Percentiles rank a stretch among this genome's conserved stretches.
Evolutionary conservation across 495 filamentous ascomycete genomes (phyloP).

Genomic region (Penicillium coprophilum): DNA sequence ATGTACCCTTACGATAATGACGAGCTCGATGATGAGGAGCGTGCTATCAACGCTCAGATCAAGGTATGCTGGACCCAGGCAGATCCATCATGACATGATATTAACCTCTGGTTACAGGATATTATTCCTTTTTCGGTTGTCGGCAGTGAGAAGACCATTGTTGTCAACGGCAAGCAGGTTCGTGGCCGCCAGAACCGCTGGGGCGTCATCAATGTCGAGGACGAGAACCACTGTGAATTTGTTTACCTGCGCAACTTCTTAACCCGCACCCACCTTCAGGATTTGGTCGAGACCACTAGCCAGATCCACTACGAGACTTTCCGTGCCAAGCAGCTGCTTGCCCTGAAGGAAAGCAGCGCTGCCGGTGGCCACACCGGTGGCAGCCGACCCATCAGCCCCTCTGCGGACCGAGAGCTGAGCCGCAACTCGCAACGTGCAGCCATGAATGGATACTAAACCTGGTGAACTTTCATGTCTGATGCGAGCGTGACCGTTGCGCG

Average conservation of each 20-base stretch:
- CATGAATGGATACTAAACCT: constrained; percentile 91
- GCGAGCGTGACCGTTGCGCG: constrained; percentile 20
- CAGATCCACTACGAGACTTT: constrained; percentile 99
- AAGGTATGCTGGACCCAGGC: constrained; percentile 64
- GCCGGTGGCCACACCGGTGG: constrained; percentile 67
- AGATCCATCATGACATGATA: neutral
- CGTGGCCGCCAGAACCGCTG: constrained; percentile 98
- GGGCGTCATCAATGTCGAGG: constrained; percentile 99
- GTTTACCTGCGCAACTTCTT: constrained; percentile 97
- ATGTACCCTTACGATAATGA: constrained; percentile 99
- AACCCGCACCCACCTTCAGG: constrained; percentile 92
- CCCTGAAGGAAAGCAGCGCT: constrained; percentile 95
- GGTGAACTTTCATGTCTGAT: constrained; percentile 15
- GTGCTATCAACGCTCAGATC: constrained; percentile 88
- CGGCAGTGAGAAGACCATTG: constrained; percentile 95
- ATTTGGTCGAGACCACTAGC: constrained; percentile 98
- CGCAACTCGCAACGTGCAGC: constrained; percentile 93
- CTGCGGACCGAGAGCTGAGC: constrained; percentile 93
- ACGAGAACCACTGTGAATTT: constrained; percentile 99
- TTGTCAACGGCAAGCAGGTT: constrained; percentile 96
- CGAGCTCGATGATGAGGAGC: constrained; percentile 96
- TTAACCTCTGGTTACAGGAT: constrained; percentile 53
- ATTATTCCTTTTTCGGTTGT: constrained; percentile 98
- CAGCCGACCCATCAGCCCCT: constrained; percentile 90
- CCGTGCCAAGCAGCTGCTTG: constrained; percentile 97